Evolutionary conservation across 805 yeast species (phyloP).

Genomic region (Diddensiella santjacobensis): DNA sequence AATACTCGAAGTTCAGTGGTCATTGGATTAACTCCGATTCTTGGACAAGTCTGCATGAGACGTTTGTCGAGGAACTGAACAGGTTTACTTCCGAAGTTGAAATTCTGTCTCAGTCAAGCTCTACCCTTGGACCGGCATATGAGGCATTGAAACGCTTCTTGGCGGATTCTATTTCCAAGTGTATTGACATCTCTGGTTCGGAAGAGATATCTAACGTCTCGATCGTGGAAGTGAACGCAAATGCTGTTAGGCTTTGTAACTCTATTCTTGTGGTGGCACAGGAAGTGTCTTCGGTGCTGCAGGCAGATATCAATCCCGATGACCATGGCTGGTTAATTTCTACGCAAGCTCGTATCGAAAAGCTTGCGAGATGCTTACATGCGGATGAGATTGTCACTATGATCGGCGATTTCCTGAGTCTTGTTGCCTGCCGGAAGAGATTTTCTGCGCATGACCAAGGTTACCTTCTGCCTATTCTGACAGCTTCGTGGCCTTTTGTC

Average conservation of each 20-base stretch:
- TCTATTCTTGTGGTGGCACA: slow-evolving; percentile 68
- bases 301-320: slow-evolving; percentile 34
- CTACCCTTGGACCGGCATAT: background rate
- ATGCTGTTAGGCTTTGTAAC: slow-evolving; percentile 38
- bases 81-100: background rate
- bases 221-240: background rate
- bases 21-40: background rate
- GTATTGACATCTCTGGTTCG: background rate
- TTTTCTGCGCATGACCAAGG: background rate
- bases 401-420: slow-evolving; percentile 24
- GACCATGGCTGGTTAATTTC: slow-evolving; percentile 67
- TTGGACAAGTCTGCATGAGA: background rate
- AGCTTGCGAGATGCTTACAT: slow-evolving; percentile 43
- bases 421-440: background rate
- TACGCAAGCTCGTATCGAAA: slow-evolving; percentile 44
- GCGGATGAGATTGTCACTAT: slow-evolving; percentile 36
- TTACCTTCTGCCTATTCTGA: slow-evolving; percentile 43
- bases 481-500: slow-evolving; percentile 60
- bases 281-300: slow-evolving; percentile 38
- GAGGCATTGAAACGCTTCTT: background rate
- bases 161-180: background rate
- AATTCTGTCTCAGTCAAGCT: background rate
- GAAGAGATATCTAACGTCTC: background rate
- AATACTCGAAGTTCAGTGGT: background rate
- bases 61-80: background rate